phyloP scores from a whole-genome alignment of 1,284 basidiomycete genomes.

The Bondarzewia mesenterica region DNA sequence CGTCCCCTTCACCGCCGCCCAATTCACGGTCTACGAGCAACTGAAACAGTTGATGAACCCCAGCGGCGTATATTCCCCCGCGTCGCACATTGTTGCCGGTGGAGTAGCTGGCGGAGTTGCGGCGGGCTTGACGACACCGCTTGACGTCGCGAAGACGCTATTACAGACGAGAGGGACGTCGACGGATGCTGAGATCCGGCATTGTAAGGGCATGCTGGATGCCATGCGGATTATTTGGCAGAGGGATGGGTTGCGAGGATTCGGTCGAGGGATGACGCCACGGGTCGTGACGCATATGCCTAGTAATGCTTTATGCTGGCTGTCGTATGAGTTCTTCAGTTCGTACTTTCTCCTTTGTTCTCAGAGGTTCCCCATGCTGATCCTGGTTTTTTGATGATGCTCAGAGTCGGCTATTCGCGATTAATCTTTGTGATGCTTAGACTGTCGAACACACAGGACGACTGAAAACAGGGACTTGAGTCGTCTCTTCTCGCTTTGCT shows the following conservation, averaged over 20 bases:
- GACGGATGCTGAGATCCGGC: constrained; percentile 75
- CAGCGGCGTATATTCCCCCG: constrained; percentile 78
- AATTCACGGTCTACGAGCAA: constrained; percentile 96
- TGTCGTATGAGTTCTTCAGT: constrained; percentile 97
- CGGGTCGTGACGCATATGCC: constrained; percentile 95
- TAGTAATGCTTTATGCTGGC: constrained; percentile 95
- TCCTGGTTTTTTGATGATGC: not conserved
- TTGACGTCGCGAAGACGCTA: constrained; percentile 98
- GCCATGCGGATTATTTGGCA: constrained; percentile 86
- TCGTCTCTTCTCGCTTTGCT: not conserved
- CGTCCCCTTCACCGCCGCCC: constrained; percentile 96
- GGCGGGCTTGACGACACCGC: constrained; percentile 91
- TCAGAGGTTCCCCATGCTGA: not conserved
- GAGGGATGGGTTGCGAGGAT: constrained; percentile 81
- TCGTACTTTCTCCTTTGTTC: constrained; percentile 40
- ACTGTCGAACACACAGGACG: too few species aligned
- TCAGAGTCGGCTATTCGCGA: not conserved
- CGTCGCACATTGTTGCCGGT: constrained; percentile 87
- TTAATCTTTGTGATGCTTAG: not conserved
- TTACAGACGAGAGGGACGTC: constrained; percentile 91
- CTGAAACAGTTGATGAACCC: constrained; percentile 88
- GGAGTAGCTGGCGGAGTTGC: constrained; percentile 92
- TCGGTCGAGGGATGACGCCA: constrained; percentile 83
- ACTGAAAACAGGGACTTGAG: too few species aligned
- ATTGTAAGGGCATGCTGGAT: constrained; percentile 80